Evolutionary conservation across 352 stramenopile species (phyloP).

Genomic region (Phytophthora melonis): DNA sequence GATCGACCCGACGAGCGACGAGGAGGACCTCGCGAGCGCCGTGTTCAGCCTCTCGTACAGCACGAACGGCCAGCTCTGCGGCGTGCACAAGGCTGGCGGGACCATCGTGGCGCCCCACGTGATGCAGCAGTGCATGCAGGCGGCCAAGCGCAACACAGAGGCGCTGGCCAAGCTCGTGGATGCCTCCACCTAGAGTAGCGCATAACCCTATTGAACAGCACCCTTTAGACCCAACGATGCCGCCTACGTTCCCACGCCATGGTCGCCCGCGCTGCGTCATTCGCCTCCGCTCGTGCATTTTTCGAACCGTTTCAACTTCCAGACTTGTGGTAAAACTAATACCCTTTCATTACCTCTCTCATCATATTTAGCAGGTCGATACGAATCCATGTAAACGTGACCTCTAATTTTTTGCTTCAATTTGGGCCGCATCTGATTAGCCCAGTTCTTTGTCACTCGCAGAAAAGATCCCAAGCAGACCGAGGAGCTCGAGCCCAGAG

Average conservation of each 20-base stretch:
- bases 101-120: constrained; percentile 50
- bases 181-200: constrained; percentile 20
- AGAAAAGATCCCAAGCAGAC: constrained; percentile 39
- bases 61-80: constrained; percentile 64
- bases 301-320: background rate
- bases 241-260: no score
- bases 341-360: background rate
- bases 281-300: background rate
- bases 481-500: background rate
- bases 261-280: no score
- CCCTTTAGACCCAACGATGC: background rate
- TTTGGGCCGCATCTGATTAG: background rate
- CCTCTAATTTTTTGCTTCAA: background rate
- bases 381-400: no score
- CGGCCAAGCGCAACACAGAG: constrained; percentile 56
- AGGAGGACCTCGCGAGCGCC: constrained; percentile 69
- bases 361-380: background rate
- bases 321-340: background rate
- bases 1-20: constrained; percentile 76
- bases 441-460: constrained; percentile 20
- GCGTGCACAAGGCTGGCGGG: constrained; percentile 81
- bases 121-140: constrained; percentile 72
- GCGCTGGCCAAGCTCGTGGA: constrained; percentile 56
- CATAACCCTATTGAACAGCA: constrained; percentile 2
- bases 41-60: constrained; percentile 78